Conservation (phyloP, 2,329 filamentous ascomycete genomes). For the Nothophoma quercina region DNA sequence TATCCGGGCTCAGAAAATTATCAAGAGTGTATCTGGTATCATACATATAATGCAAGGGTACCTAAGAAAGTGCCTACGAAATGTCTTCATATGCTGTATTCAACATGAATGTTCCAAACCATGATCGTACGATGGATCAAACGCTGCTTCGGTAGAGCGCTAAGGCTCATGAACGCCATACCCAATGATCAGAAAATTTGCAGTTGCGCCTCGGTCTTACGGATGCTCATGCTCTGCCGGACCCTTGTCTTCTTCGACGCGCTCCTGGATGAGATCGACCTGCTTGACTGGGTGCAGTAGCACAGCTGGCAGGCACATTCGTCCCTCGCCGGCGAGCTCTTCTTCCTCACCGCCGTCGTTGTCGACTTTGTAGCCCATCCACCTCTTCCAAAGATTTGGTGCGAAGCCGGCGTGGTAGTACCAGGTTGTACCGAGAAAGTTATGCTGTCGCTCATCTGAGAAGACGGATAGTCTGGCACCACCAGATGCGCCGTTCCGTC, state of each 20-base stretch:
- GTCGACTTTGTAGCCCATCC: constrained; percentile 63
- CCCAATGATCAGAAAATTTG: neutral
- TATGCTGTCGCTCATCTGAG: constrained; percentile 60
- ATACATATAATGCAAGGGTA: constrained; percentile 1
- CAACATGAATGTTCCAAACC: constrained; percentile 3
- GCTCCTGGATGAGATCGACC: constrained; percentile 57
- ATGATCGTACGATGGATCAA: constrained; percentile 3
- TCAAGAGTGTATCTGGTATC: neutral
- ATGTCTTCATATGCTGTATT: constrained; percentile 6
- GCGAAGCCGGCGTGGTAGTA: constrained; percentile 62
- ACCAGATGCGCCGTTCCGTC: constrained; percentile 59
- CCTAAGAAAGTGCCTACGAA: neutral
- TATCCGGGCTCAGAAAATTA: too few relatives aligned
- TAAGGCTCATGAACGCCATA: constrained; percentile 6
- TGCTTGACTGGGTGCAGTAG: constrained; percentile 61
- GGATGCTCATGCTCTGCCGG: constrained; percentile 9
- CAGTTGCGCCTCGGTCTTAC: neutral
- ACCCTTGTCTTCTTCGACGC: constrained; percentile 25
- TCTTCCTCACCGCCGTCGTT: constrained; percentile 56
- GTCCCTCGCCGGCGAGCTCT: constrained; percentile 55
- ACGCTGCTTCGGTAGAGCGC: neutral
- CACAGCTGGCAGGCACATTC: constrained; percentile 59
- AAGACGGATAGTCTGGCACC: constrained; percentile 59
- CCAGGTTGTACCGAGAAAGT: constrained; percentile 62
- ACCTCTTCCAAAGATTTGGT: constrained; percentile 63